These are phyloP conservation scores for Monsonia emarginata DNA, from an alignment of 441 rosid species.

Conservation along the genomic window DNA sequence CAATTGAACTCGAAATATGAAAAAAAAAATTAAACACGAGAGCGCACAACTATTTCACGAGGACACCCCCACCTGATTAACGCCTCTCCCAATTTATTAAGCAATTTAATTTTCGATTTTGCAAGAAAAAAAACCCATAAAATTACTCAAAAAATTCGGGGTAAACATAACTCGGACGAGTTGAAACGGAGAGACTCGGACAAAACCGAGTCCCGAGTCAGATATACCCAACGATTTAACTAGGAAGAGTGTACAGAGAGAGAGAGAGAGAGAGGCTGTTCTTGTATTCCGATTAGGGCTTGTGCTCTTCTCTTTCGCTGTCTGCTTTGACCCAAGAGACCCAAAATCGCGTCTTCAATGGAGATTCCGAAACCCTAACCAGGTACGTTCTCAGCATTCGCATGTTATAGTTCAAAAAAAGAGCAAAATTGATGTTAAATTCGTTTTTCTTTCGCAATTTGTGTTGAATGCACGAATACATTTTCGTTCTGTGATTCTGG, in stretches of 20 bases:
- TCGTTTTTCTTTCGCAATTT: neutral
- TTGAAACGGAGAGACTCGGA: neutral
- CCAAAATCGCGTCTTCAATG: constrained; percentile 19
- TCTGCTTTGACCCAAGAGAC: neutral
- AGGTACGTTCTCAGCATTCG: constrained; percentile 14
- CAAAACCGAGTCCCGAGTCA: neutral
- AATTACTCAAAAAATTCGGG: neutral
- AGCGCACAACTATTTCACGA: neutral
- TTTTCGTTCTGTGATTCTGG: neutral
- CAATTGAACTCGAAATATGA: too few species aligned
- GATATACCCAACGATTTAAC: neutral
- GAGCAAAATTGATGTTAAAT: neutral
- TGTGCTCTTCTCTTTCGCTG: neutral
- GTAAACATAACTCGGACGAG: neutral
- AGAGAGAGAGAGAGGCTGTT: constrained; percentile 9
- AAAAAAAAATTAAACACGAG: too few species aligned
- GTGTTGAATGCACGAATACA: neutral
- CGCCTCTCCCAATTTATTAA: neutral
- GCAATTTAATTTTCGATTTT: neutral
- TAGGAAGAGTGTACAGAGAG: neutral
- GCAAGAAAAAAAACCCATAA: too few species aligned
- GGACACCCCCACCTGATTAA: neutral
- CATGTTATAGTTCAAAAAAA: neutral
- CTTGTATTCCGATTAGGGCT: neutral
- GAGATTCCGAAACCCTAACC: constrained; percentile 24